These are phyloP conservation scores for Candida sp. DNA, from an alignment of 1,139 yeast species.

Conservation along the genomic window DNA sequence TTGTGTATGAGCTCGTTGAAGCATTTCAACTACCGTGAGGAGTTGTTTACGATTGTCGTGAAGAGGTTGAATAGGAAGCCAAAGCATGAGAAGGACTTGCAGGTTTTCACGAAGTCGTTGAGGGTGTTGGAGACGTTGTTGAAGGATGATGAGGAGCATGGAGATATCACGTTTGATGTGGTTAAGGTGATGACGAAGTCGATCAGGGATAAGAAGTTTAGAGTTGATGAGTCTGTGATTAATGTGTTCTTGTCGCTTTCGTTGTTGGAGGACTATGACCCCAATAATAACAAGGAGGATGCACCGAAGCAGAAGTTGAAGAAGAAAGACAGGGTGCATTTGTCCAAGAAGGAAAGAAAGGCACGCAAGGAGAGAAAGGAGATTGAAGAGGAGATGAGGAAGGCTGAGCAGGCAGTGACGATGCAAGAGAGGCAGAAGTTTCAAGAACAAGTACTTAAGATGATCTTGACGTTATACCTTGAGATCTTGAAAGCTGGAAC, in stretches of 20 bases:
- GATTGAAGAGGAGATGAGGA: slow-evolving; percentile 87
- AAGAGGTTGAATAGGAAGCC: slow-evolving; percentile 67
- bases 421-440: slow-evolving; percentile 84
- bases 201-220: slow-evolving; percentile 72
- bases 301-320: slow-evolving; percentile 55
- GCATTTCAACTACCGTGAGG: slow-evolving; percentile 81
- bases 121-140: slow-evolving; percentile 68
- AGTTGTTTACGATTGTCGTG: slow-evolving; percentile 67
- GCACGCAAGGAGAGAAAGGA: slow-evolving; percentile 84
- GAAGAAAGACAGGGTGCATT: slow-evolving; percentile 88
- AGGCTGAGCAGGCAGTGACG: slow-evolving; percentile 87
- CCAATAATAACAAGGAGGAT: slow-evolving; percentile 52
- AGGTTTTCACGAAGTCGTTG: slow-evolving; percentile 62
- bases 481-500: slow-evolving; percentile 67
- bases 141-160: slow-evolving; percentile 73
- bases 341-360: slow-evolving; percentile 87
- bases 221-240: slow-evolving; percentile 84
- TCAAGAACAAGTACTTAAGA: slow-evolving; percentile 84
- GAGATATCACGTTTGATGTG: slow-evolving; percentile 79
- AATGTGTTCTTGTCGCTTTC: slow-evolving; percentile 76
- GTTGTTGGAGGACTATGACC: slow-evolving; percentile 81
- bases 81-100: slow-evolving; percentile 46
- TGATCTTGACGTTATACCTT: slow-evolving; percentile 72
- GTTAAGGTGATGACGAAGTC: slow-evolving; percentile 71
- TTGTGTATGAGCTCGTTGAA: slow-evolving; percentile 65